Percentiles rank a stretch among this genome's conserved stretches.
Evolutionary conservation across 1,139 yeast species (phyloP).

Genomic region (Sugiyamaella neomexicana): DNA sequence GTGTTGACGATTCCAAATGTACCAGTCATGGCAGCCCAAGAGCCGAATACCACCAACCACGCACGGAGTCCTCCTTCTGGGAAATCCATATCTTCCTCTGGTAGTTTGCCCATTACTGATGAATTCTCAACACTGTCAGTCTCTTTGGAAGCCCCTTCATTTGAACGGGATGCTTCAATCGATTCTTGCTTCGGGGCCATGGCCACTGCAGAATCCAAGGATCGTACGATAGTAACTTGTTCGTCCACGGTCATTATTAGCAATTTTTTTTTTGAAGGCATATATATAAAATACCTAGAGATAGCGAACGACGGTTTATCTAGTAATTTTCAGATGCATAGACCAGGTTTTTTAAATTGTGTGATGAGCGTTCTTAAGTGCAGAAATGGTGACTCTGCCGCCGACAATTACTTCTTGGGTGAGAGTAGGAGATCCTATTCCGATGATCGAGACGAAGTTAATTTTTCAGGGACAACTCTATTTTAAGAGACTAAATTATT

Average conservation of each 20-base stretch:
- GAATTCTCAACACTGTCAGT: background rate
- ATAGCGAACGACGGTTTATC: background rate
- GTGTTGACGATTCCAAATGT: slow-evolving; percentile 63
- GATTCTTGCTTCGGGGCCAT: background rate
- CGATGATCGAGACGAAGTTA: background rate
- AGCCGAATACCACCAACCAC: slow-evolving; percentile 60
- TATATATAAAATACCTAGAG: too few species aligned
- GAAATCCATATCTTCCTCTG: slow-evolving; percentile 37
- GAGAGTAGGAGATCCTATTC: background rate
- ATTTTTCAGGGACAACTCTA: too few species aligned
- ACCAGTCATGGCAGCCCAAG: slow-evolving; percentile 57
- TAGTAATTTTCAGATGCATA: background rate
- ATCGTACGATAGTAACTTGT: background rate
- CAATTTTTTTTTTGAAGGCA: too few species aligned
- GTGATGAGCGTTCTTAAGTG: background rate
- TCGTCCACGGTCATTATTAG: background rate
- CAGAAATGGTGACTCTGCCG: background rate
- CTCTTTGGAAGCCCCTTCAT: background rate
- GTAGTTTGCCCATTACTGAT: slow-evolving; percentile 3
- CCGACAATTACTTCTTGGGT: background rate
- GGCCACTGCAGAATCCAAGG: background rate
- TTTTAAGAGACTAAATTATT: too few species aligned
- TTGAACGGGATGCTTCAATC: background rate
- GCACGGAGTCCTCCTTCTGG: slow-evolving; percentile 68
- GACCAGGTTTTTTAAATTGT: background rate